Conservation (phyloP, 2,329 filamentous ascomycete genomes). For the Pseudogymnoascus sp. region DNA sequence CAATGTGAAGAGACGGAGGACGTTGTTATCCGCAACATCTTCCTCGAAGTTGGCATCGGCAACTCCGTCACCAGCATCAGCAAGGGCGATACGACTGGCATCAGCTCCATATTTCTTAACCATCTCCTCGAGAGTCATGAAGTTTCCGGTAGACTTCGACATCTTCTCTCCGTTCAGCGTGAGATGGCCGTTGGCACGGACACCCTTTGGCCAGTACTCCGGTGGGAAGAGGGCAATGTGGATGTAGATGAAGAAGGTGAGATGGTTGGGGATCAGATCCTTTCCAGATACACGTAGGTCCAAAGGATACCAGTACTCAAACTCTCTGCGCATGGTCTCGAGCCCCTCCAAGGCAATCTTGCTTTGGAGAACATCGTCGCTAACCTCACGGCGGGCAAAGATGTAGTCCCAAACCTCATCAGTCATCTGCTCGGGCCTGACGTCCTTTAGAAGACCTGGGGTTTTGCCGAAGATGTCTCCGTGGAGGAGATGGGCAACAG, state of each 20-base stretch:
- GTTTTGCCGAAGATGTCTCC: constrained; percentile 76
- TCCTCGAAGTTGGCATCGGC: constrained; percentile 98
- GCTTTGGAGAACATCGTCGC: constrained; percentile 55
- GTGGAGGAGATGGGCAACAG: constrained; percentile 60
- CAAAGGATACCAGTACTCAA: constrained; percentile 94
- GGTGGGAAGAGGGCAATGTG: constrained; percentile 82
- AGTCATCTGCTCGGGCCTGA: constrained; percentile 78
- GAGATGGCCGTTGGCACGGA: constrained; percentile 87
- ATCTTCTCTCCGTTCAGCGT: constrained; percentile 97
- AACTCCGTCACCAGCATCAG: constrained; percentile 89
- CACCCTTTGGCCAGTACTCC: constrained; percentile 78
- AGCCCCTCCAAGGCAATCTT: constrained; percentile 68
- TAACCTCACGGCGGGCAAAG: constrained; percentile 67
- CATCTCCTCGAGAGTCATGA: constrained; percentile 80
- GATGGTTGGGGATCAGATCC: constrained; percentile 85
- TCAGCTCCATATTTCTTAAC: constrained; percentile 92
- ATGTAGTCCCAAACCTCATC: constrained; percentile 97
- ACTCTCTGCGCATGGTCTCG: constrained; percentile 77
- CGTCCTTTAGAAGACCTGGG: constrained; percentile 52
- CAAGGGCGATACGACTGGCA: constrained; percentile 81
- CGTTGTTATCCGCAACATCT: constrained; percentile 83
- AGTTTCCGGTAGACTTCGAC: constrained; percentile 96
- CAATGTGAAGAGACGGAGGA: constrained; percentile 72
- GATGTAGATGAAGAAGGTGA: constrained; percentile 93
- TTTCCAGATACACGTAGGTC: constrained; percentile 86